Evolutionary conservation across 2,329 filamentous ascomycete species (phyloP).

Genomic region (Coleophoma crateriformis): DNA sequence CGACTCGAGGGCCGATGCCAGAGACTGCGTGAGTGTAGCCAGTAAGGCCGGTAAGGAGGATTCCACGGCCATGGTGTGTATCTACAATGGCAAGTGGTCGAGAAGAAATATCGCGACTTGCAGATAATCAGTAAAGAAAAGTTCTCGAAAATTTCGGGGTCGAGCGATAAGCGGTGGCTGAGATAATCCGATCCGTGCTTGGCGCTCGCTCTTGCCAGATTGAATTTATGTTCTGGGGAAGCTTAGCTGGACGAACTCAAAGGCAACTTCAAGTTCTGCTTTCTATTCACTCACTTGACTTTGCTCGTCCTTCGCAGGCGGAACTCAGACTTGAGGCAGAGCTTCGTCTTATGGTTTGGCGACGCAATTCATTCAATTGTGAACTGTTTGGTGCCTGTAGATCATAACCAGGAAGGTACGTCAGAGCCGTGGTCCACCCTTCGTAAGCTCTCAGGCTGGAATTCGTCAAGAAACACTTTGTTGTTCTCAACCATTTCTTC

Average conservation of each 20-base stretch:
- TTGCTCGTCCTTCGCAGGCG: not conserved
- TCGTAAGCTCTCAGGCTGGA: slow-evolving; percentile 12
- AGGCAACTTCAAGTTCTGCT: no score
- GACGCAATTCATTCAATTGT: not conserved
- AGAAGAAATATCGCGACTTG: not conserved
- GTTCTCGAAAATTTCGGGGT: not conserved
- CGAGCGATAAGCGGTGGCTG: not conserved
- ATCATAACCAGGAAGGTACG: slow-evolving; percentile 5
- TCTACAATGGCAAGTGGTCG: not conserved
- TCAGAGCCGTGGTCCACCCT: slow-evolving; percentile 3
- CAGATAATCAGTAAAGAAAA: not conserved
- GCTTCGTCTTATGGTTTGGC: not conserved
- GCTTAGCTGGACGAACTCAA: no score
- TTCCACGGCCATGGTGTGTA: slow-evolving; percentile 38
- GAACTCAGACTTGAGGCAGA: not conserved
- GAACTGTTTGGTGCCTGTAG: not conserved
- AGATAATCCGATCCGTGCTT: not conserved
- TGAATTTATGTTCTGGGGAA: not conserved
- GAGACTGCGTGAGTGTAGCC: slow-evolving; percentile 50
- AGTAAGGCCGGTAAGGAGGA: slow-evolving; percentile 44
- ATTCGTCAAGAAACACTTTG: not conserved
- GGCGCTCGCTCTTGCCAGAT: not conserved
- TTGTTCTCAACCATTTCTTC: not conserved
- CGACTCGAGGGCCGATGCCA: slow-evolving; percentile 57
- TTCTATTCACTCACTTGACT: no score